Conservation (phyloP, 2,329 filamentous ascomycete genomes). For the Colletotrichum siamense region DNA sequence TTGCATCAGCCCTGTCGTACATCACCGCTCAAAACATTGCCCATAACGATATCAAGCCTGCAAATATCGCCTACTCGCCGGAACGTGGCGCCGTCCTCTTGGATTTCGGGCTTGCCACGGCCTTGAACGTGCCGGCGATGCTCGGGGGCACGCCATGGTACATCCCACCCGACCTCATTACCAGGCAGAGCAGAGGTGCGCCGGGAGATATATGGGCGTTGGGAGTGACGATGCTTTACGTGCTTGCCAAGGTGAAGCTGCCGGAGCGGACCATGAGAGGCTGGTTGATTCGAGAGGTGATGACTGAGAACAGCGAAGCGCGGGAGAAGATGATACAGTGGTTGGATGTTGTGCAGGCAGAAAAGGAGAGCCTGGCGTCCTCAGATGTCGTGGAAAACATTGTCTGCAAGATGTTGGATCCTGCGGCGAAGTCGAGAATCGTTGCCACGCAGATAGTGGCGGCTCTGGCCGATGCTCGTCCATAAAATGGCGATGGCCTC, state of each 20-base stretch:
- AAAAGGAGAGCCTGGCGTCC: neutral
- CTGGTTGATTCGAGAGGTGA: neutral
- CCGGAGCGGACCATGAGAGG: neutral
- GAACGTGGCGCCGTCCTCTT: slow-evolving; percentile 3
- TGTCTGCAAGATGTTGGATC: neutral
- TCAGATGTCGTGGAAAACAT: neutral
- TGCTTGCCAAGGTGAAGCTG: neutral
- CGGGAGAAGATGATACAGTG: neutral
- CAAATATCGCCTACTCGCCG: slow-evolving; percentile 12
- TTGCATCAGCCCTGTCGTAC: neutral
- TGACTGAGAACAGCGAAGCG: neutral
- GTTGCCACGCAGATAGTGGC: neutral
- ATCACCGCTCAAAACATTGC: neutral
- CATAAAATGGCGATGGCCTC: neutral
- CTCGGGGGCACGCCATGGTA: slow-evolving; percentile 20
- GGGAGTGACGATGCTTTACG: slow-evolving; percentile 20
- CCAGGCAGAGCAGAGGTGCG: neutral
- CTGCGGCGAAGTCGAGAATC: neutral
- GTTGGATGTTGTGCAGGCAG: neutral
- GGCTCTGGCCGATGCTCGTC: neutral
- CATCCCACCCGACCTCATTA: slow-evolving; percentile 9
- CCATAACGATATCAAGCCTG: slow-evolving; percentile 17
- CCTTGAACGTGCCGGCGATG: neutral
- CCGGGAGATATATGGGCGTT: slow-evolving; percentile 16
- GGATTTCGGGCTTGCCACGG: slow-evolving; percentile 10